Evolutionary conservation across 2,329 filamentous ascomycete genomes (phyloP).

Genomic region (Tolypocladium album): DNA sequence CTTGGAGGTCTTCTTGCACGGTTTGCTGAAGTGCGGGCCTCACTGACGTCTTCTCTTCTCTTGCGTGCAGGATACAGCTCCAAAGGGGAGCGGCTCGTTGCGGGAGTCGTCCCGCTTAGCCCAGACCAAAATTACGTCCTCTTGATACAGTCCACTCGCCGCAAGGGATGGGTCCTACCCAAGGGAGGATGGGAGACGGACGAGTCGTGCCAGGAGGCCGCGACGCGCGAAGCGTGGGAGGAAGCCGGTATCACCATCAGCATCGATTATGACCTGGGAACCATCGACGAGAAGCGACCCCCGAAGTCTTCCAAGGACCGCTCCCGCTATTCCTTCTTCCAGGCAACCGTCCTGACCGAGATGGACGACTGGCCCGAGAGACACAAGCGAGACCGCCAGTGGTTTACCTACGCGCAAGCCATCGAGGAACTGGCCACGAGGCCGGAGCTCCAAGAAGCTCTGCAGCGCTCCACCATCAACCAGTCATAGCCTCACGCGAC

Average conservation of each 20-base stretch:
- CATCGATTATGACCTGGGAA: slow-evolving; percentile 75
- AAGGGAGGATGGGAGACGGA: slow-evolving; percentile 98
- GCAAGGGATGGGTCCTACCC: slow-evolving; percentile 90
- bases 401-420: slow-evolving; percentile 83
- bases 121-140: slow-evolving; percentile 79
- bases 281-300: slow-evolving; percentile 73
- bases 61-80: slow-evolving; percentile 67
- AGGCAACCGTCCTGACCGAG: slow-evolving; percentile 79
- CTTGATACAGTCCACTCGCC: slow-evolving; percentile 83
- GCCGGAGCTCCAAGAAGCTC: slow-evolving; percentile 79
- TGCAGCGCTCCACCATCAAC: slow-evolving; percentile 69
- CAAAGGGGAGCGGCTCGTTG: slow-evolving; percentile 88
- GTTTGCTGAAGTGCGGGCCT: background rate
- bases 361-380: slow-evolving; percentile 86
- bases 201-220: slow-evolving; percentile 77
- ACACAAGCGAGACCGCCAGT: slow-evolving; percentile 81
- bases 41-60: slow-evolving; percentile 9
- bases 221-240: slow-evolving; percentile 90
- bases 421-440: slow-evolving; percentile 63
- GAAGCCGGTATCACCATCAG: slow-evolving; percentile 86
- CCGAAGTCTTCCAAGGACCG: slow-evolving; percentile 60
- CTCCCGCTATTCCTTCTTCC: slow-evolving; percentile 67
- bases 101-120: slow-evolving; percentile 85
- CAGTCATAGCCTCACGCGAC: slow-evolving; percentile 11
- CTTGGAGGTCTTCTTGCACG: background rate